Evolutionary conservation across 2,329 filamentous ascomycete species (phyloP), one percentile per base, ranked within the genome.

Genomic region (Colletotrichum falcatum): DNA sequence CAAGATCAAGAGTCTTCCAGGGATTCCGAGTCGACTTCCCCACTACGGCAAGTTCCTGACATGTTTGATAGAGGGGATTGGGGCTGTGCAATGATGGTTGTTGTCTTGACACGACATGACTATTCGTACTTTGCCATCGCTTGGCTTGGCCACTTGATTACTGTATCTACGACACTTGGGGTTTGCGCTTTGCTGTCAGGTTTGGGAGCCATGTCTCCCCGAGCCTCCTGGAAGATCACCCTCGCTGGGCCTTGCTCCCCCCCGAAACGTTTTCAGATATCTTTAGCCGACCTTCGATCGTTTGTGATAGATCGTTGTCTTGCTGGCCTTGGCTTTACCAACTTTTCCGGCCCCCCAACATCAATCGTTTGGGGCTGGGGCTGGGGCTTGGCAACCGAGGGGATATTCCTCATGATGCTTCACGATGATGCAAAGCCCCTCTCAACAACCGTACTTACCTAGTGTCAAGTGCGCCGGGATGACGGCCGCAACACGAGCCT

Each of bases 131-230:
- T 55, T 42, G 51, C 39, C 28, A 69, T 53, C 20, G 35, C 35
- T 61, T 48, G 58, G 37, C 37, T 30, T 48, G 58, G 37, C 37
- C 23, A 51, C 28, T 42, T 53, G 35, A 48, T 55, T 46, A 68
- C 56, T 68, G 64, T 71, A 71, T 46, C 59, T 49, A 71, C 53
- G 53, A 71, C 53, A 42, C 58, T 42, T 63, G 44, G 35, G 58
- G 56, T 63, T 54, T 67, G 56, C 35, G 33, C 56, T 53, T 42
- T 66, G 49, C 48, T 35, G 33, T 42, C 66, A 33, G 51, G 44
- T 37, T 62, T 59, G 44, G 30, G 53, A 58, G 51, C 56, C 42
- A 37, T 65, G 58, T 65, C 67, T 63, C 58, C 44, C 58, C 26
- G 51, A 44, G 58, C 58, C 64, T 59, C 64, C 23, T 26, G n/a